These are phyloP conservation scores for Paxillus involutus DNA, from an alignment of 768 basidiomycete genomes.

Conservation along the genomic window DNA sequence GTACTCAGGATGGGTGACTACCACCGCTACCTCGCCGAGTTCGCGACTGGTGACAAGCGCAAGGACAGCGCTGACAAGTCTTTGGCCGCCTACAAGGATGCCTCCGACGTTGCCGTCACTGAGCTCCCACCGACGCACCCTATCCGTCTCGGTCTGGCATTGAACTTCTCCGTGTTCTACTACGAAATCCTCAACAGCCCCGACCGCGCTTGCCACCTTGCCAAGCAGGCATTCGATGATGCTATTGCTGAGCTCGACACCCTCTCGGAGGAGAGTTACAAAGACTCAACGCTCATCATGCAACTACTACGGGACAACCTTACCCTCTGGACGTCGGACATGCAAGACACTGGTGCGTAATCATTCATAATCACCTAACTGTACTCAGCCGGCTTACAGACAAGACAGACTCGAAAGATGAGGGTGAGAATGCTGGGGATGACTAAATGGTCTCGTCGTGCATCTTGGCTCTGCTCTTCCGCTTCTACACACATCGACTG, in stretches of 20 bases:
- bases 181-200: constrained; percentile 99
- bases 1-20: constrained; percentile 93
- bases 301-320: constrained; percentile 97
- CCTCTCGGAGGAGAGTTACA: constrained; percentile 98
- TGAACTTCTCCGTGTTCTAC: constrained; percentile 99
- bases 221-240: constrained; percentile 99
- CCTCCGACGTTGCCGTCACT: constrained; percentile 94
- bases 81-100: constrained; percentile 95
- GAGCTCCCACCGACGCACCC: constrained; percentile 96
- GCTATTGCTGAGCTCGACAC: constrained; percentile 99
- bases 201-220: constrained; percentile 96
- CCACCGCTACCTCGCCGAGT: constrained; percentile 98
- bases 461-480: constrained; percentile 9
- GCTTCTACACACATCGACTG: constrained; percentile 16
- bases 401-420: constrained; percentile 74
- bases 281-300: constrained; percentile 97
- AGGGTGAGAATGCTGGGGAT: constrained; percentile 61
- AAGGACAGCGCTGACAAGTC: constrained; percentile 98
- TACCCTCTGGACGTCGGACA: constrained; percentile 97
- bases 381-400: constrained; percentile 41
- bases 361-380: constrained; percentile 17
- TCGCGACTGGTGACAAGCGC: constrained; percentile 96
- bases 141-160: constrained; percentile 95
- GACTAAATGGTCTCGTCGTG: constrained; percentile 46
- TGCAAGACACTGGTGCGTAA: constrained; percentile 84